These are phyloP conservation scores for Rhytidiadelphus loreus DNA, from an alignment of 225 moss, liverwort and hornwort species.

Conservation along the genomic window DNA sequence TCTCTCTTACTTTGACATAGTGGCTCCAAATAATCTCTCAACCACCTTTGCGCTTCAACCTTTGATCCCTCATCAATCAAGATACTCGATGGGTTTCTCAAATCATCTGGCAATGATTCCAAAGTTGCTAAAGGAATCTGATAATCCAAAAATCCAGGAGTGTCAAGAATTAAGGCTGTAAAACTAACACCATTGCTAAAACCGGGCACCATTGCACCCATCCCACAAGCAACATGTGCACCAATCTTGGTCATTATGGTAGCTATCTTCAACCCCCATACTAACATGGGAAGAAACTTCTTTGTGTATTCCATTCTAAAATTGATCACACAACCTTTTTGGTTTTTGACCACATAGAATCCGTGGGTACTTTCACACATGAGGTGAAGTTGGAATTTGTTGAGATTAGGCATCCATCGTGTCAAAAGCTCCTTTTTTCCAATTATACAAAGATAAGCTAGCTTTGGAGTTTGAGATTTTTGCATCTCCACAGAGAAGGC, in stretches of 20 bases:
- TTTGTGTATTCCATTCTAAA: not conserved
- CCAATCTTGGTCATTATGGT: not conserved
- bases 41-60: not conserved
- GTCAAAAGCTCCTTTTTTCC: not conserved
- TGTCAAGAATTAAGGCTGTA: not conserved
- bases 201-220: not conserved
- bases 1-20: not conserved
- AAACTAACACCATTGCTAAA: not conserved
- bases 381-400: not conserved
- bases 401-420: not conserved
- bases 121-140: fast-evolving
- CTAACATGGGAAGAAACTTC: not conserved
- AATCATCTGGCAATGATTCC: not conserved
- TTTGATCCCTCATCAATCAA: not conserved
- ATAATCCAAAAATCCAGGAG: not conserved
- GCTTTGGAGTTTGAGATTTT: not conserved
- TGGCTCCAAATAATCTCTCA: not conserved
- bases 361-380: not conserved
- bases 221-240: not conserved
- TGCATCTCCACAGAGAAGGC: not conserved
- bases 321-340: not conserved
- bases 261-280: not conserved
- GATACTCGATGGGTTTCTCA: fast-evolving
- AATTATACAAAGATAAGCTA: not conserved
- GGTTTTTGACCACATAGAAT: not conserved